Conservation (phyloP, 768 basidiomycete species). For the Pholiota microspora region DNA sequence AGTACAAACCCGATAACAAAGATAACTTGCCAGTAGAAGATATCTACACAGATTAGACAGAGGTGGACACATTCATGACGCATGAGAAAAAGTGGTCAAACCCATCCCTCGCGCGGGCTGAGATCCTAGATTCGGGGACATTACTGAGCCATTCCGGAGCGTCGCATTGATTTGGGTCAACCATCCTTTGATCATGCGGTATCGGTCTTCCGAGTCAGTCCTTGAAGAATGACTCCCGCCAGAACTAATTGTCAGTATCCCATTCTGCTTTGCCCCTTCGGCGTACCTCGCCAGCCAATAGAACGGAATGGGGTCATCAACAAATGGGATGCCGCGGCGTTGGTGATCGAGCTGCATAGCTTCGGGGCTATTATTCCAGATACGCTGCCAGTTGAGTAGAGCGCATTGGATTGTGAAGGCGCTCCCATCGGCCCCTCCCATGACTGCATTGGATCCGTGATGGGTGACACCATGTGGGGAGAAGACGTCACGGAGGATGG, state of each 20-base stretch:
- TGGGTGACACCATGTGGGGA: conserved; percentile 12
- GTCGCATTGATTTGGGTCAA: conserved; percentile 45
- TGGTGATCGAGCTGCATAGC: conserved; percentile 25
- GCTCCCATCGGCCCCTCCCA: neutral
- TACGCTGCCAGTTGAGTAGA: conserved; percentile 59
- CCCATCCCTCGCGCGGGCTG: conserved; percentile 9
- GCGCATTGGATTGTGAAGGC: conserved; percentile 39
- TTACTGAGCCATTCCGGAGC: conserved; percentile 40
- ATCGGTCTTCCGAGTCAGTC: conserved; percentile 36
- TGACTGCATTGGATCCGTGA: conserved; percentile 10
- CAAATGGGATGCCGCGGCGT: conserved; percentile 33
- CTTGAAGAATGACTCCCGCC: conserved; percentile 12
- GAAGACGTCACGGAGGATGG: conserved; percentile 42
- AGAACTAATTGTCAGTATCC: conserved; percentile 23
- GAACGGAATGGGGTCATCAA: conserved; percentile 49
- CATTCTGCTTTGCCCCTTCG: conserved; percentile 50
- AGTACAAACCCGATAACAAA: neutral
- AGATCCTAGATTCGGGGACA: conserved; percentile 29
- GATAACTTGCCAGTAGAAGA: neutral
- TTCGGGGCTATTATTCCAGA: conserved; percentile 45
- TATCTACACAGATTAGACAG: conserved; percentile 1
- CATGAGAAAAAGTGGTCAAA: conserved; percentile 16
- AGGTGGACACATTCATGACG: conserved; percentile 9
- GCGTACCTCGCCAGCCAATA: conserved; percentile 64
- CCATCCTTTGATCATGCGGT: conserved; percentile 49